phyloP scores from a whole-genome alignment of 2,329 filamentous ascomycete genomes.

The Ophiocordyceps australis region DNA sequence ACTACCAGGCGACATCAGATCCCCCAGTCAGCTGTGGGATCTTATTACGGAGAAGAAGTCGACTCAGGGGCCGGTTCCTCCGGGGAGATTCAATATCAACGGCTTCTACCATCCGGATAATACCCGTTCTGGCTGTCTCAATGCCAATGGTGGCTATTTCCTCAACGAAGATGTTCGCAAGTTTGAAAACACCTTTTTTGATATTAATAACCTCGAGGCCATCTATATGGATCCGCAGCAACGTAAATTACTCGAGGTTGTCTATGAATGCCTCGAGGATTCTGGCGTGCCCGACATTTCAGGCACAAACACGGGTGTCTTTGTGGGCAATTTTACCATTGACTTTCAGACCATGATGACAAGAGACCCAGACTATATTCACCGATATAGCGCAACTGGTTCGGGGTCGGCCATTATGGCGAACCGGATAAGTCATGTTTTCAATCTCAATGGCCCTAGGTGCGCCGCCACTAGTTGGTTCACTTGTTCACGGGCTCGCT shows the following conservation, averaged over 20 bases:
- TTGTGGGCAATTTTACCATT: slow-evolving; percentile 4
- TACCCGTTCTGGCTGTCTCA: slow-evolving; percentile 6
- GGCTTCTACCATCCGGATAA: slow-evolving; percentile 14
- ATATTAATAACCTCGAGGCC: slow-evolving; percentile 17
- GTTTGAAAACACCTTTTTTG: slow-evolving; percentile 20
- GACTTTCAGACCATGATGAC: slow-evolving; percentile 4
- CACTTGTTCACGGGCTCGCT: too few species aligned
- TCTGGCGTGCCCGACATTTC: slow-evolving; percentile 10
- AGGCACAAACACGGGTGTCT: slow-evolving; percentile 4
- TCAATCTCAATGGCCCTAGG: slow-evolving; percentile 15
- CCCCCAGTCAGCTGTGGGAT: slow-evolving; percentile 5
- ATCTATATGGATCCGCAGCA: slow-evolving; percentile 22
- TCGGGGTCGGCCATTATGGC: slow-evolving; percentile 15
- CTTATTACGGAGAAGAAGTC: slow-evolving; percentile 2
- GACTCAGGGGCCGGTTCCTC: slow-evolving; percentile 2
- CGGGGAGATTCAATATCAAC: slow-evolving; percentile 9
- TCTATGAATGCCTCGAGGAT: slow-evolving; percentile 21
- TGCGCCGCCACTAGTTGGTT: neutral
- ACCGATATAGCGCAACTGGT: slow-evolving; percentile 7
- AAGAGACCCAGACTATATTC: slow-evolving; percentile 4
- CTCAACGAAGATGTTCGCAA: slow-evolving; percentile 9
- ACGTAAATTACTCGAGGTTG: slow-evolving; percentile 18
- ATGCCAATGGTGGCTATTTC: slow-evolving; percentile 8
- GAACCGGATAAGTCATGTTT: slow-evolving; percentile 17
- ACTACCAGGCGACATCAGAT: slow-evolving; percentile 4